Evolutionary conservation across 129 eudicot genomes (phyloP), one percentile per base, ranked within the genome.

Genomic region (Artemisia annua): DNA sequence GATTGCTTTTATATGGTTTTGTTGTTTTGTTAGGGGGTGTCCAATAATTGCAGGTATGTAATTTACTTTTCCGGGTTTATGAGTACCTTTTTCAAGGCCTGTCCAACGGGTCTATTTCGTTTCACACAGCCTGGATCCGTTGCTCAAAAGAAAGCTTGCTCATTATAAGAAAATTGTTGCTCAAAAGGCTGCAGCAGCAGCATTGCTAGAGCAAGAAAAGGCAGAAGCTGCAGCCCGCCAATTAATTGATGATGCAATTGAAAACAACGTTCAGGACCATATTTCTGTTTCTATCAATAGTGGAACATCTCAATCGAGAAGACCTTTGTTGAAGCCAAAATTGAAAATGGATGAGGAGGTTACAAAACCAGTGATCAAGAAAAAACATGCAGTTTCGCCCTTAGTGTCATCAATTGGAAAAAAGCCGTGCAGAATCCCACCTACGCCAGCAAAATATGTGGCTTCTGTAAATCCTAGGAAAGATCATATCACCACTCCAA

Each of bases 111-210:
- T n/a, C n/a, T n/a, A n/a, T n/a, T n/a, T n/a, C n/a, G 88, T 59
- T 93, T 84, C 11, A 84, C 98, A 0, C 85, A 81, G 70, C 97
- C 96, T 0, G 98, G 98, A 16, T 93, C 98, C 0, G 98, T 93
- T 8, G 96, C 97, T 1, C 85, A 90, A 78, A 93, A 89, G 85
- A 93, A 93, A 59, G 98, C 97, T 48, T 93, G 97, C 98, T 76
- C 96, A 90, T 87, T 93, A 87, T 85, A 90, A 93, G 85, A 89
- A 78, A 78, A 73, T 92, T 48, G 98, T 96, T 1, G 98, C 98
- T 53, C 81, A 78, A 57, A 92, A 87, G 69, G 96, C 75, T 30
- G 79, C 79, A 3, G 81, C 75, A 7, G 81, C 82, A 11, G 97
- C 93, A 3, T 72, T 83, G 74, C 89, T 89, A 50, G 97, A 88